A percentile compares a stretch with the other conserved stretches of the same genome.
Evolutionary conservation across 805 yeast species (phyloP).

Genomic region (Saturnispora silvae): DNA sequence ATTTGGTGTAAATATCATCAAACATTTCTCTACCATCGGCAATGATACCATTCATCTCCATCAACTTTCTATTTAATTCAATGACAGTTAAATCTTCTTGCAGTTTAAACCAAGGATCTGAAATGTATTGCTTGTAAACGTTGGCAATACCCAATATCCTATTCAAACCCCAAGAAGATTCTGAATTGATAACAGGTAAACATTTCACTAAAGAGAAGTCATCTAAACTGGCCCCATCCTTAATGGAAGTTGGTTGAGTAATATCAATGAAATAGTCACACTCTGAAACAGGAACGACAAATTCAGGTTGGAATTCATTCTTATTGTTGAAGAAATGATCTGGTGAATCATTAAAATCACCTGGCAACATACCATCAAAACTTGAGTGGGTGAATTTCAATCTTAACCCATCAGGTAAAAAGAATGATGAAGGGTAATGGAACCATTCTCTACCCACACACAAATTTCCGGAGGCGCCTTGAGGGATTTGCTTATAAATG

Average conservation of each 20-base stretch:
- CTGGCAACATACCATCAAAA: slow-evolving; percentile 82
- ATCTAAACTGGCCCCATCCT: slow-evolving; percentile 17
- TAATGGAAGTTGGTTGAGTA: slow-evolving; percentile 36
- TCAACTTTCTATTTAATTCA: slow-evolving; percentile 14
- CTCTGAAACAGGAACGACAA: slow-evolving; percentile 34
- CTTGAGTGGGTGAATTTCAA: slow-evolving; percentile 64
- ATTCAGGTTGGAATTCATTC: slow-evolving; percentile 54
- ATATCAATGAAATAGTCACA: slow-evolving; percentile 73
- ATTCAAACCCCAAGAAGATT: slow-evolving; percentile 40
- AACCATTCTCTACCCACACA: slow-evolving; percentile 97
- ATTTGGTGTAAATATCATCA: slow-evolving; percentile 4
- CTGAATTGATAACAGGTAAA: slow-evolving; percentile 41
- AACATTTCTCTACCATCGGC: slow-evolving; percentile 11
- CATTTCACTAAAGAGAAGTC: slow-evolving; percentile 43
- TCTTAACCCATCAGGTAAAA: slow-evolving; percentile 54
- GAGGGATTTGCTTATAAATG: not conserved
- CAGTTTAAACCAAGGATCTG: slow-evolving; percentile 10
- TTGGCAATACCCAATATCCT: slow-evolving; percentile 1
- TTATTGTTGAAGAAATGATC: slow-evolving; percentile 68
- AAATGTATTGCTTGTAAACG: slow-evolving; percentile 2
- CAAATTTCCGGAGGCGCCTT: slow-evolving; percentile 32
- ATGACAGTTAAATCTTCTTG: slow-evolving; percentile 11
- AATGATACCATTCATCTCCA: slow-evolving; percentile 14
- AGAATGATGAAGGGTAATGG: slow-evolving; percentile 81
- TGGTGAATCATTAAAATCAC: slow-evolving; percentile 54